phyloP scores from a whole-genome alignment of 306 rosid genomes.

The Vigna nakashimae region DNA sequence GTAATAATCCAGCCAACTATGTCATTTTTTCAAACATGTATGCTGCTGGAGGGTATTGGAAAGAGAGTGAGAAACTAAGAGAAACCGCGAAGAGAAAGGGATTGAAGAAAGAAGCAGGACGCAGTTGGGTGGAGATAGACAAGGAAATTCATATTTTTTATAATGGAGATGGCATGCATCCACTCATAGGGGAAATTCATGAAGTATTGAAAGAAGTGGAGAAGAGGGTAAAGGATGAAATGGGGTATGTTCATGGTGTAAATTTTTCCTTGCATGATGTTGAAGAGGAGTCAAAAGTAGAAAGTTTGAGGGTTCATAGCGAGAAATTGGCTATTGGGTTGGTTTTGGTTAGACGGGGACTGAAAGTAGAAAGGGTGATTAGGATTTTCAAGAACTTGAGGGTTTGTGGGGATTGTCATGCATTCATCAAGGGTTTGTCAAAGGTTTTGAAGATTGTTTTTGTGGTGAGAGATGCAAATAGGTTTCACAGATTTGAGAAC shows the following conservation, averaged over 20 bases:
- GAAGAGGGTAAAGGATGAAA: constrained; percentile 58
- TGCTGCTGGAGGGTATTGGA: constrained; percentile 69
- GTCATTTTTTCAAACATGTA: constrained; percentile 70
- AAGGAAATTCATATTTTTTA: constrained; percentile 65
- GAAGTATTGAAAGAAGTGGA: constrained; percentile 60
- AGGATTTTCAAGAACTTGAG: constrained; percentile 71
- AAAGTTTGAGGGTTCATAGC: constrained; percentile 70
- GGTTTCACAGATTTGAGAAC: constrained; percentile 67
- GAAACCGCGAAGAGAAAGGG: constrained; percentile 54
- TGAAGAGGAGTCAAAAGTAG: constrained; percentile 70
- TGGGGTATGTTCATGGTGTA: constrained; percentile 57
- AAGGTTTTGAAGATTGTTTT: constrained; percentile 57
- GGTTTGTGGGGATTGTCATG: constrained; percentile 68
- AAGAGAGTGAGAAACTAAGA: constrained; percentile 66
- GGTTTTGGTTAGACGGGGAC: constrained; percentile 57
- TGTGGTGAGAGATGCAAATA: constrained; percentile 67
- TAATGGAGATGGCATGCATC: constrained; percentile 63
- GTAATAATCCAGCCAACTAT: constrained; percentile 62
- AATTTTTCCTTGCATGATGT: constrained; percentile 65
- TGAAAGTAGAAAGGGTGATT: constrained; percentile 41
- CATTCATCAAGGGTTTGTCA: constrained; percentile 64
- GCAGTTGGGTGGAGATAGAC: constrained; percentile 74
- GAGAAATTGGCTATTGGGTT: constrained; percentile 77
- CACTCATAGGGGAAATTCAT: constrained; percentile 59
- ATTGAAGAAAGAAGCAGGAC: constrained; percentile 67